Base-by-base conservation (phyloP, 2,329 filamentous ascomycete genomes). In the Aspergillus neoniger region DNA sequence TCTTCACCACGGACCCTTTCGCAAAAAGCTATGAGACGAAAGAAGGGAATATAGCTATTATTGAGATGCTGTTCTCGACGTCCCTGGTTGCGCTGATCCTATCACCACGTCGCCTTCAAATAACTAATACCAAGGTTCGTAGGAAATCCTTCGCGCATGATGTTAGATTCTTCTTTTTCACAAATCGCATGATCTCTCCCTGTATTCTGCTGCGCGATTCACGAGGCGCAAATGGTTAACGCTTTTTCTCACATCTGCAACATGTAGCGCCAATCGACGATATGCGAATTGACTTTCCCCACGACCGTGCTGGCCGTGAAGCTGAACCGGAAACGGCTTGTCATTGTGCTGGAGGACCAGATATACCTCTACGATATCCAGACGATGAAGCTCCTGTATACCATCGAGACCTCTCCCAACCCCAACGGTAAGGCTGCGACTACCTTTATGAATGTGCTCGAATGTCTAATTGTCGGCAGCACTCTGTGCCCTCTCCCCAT, bases 301-400 rank as follows among this genome's bases (percentile, higher is more conserved):
- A 96, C 93, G n/a, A 92, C 93, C 53, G 92, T 99, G 10, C 86
- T 98, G 43, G 93, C 94, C 19, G 92, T 99, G 61, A 91, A 93
- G 66, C 82, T 99, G 70, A 99, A 99, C 77, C 86, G 95, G 67
- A 98, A 97, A 77, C 88, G 95, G 39, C 85, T 99, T 25, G 92
- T 95, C 12, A 93, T 99, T 32, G 89, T 98, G 14, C 84, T 98
- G 59, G 95, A 99, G 75, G 92, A 96, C 70, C 91, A 96, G 74
- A 96, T 98, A 64, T 99, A 98, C 78, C 85, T 99, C 52, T 99
- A 99, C 80, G 95, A 99, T 76, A 98, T 99, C 67, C 92, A 93
- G 78, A 98, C 97, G 74, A 98, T 99, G 94, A 94, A 91, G 70
- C 86, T 98, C 60, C 83, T 98, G 43, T 90, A 92, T 76, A 96